Evolutionary conservation across 2,329 filamentous ascomycete genomes (phyloP).

Genomic region (Fonsecaea monophora): DNA sequence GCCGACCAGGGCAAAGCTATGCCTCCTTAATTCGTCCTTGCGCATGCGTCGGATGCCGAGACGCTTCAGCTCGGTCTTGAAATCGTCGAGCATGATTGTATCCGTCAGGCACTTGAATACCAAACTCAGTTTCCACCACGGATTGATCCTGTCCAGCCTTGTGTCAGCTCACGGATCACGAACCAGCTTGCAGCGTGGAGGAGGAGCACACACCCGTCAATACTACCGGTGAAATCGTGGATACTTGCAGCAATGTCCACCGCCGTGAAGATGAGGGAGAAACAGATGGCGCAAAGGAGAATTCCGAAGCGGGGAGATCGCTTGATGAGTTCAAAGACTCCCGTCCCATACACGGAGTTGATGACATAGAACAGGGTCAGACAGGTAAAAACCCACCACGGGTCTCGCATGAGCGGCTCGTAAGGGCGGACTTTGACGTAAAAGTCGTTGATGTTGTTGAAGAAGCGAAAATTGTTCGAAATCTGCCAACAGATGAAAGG

Average conservation of each 20-base stretch:
- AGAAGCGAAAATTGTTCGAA: constrained; percentile 70
- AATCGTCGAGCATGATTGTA: constrained; percentile 71
- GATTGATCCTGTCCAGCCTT: constrained; percentile 56
- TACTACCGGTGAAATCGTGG: constrained; percentile 41
- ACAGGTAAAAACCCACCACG: constrained; percentile 72
- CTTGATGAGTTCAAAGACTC: constrained; percentile 62
- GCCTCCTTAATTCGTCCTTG: constrained; percentile 37
- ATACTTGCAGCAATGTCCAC: constrained; percentile 68
- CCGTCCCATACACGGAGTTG: constrained; percentile 60
- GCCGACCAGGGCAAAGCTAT: constrained; percentile 35
- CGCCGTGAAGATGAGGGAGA: constrained; percentile 66
- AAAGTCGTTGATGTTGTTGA: constrained; percentile 61
- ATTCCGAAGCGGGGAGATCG: constrained; percentile 70
- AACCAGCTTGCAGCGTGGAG: too few relatives aligned
- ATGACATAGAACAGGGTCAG: constrained; percentile 66
- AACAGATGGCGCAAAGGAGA: constrained; percentile 64
- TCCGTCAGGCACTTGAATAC: constrained; percentile 73
- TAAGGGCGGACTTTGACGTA: constrained; percentile 64
- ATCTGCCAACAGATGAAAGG: constrained; percentile 72
- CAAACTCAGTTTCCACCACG: constrained; percentile 67
- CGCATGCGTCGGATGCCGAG: constrained; percentile 37
- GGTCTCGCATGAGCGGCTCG: constrained; percentile 68
- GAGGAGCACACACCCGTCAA: constrained; percentile 35
- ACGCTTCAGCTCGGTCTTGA: constrained; percentile 61
- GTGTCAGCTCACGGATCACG: constrained; percentile 4